phyloP scores from a whole-genome alignment of 2,329 filamentous ascomycete genomes.

The Aspergillus texensis region DNA sequence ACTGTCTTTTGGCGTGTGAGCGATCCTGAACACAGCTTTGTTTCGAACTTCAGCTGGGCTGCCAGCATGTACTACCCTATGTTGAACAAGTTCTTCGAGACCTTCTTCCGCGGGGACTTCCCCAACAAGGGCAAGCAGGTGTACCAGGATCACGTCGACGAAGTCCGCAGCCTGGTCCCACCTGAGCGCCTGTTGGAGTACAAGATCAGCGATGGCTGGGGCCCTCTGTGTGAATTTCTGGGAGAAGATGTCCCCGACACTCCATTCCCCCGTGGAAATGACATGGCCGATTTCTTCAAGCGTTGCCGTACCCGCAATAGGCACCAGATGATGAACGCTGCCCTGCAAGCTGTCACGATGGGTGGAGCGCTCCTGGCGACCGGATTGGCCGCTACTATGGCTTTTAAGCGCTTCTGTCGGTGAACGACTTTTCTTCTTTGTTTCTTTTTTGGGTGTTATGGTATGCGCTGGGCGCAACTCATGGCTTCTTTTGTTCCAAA shows the following conservation, averaged over 20 bases:
- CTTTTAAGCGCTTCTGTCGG: slow-evolving; percentile 43
- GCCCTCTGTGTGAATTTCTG: slow-evolving; percentile 58
- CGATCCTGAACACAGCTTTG: slow-evolving; percentile 61
- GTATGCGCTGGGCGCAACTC: slow-evolving; percentile 29
- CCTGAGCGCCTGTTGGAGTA: slow-evolving; percentile 57
- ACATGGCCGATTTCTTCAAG: slow-evolving; percentile 58
- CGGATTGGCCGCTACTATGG: slow-evolving; percentile 43
- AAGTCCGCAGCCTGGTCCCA: slow-evolving; percentile 53
- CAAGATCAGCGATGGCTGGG: slow-evolving; percentile 58
- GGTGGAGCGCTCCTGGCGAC: slow-evolving; percentile 52
- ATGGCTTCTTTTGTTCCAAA: slow-evolving; percentile 4
- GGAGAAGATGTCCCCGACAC: slow-evolving; percentile 54
- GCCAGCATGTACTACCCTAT: slow-evolving; percentile 70
- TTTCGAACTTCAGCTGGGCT: slow-evolving; percentile 64
- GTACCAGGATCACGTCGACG: slow-evolving; percentile 60
- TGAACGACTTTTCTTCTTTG: slow-evolving; percentile 17
- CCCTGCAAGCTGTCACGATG: slow-evolving; percentile 54
- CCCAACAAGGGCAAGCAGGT: slow-evolving; percentile 65
- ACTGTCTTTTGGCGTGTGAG: slow-evolving; percentile 69
- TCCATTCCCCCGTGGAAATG: slow-evolving; percentile 56
- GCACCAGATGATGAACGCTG: slow-evolving; percentile 59
- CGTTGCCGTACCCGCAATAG: slow-evolving; percentile 57
- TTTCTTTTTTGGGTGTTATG: slow-evolving; percentile 10
- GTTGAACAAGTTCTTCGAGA: slow-evolving; percentile 69
- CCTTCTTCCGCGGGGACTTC: slow-evolving; percentile 70